Conservation (phyloP, 441 rosid species). For the Iberis amara region DNA sequence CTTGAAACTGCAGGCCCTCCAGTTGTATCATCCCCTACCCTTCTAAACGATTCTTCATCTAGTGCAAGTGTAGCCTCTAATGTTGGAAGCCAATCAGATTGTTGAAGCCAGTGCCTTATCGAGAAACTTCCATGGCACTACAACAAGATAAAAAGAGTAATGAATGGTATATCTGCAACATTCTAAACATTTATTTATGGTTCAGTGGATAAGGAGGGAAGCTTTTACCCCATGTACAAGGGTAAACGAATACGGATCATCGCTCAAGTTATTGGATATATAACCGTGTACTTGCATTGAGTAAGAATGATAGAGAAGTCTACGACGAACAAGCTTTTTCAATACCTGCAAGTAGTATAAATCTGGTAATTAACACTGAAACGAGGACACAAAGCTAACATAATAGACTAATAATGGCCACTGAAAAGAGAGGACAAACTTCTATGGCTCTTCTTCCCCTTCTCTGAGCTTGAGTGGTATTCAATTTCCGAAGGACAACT, state of each 20-base stretch:
- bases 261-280: constrained; percentile 38
- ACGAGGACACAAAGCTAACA: constrained; percentile 3
- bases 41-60: constrained; percentile 85
- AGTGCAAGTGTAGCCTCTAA: constrained; percentile 89
- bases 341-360: constrained; percentile 50
- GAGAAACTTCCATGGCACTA: constrained; percentile 97
- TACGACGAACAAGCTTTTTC: constrained; percentile 74
- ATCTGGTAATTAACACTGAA: neutral
- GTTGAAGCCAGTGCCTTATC: constrained; percentile 92
- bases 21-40: constrained; percentile 87
- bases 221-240: constrained; percentile 81
- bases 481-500: constrained; percentile 75
- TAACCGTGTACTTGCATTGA: constrained; percentile 94
- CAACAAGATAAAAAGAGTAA: constrained; percentile 18
- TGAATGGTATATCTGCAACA: neutral
- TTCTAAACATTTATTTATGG: neutral
- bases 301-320: constrained; percentile 81
- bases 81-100: constrained; percentile 90
- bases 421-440: constrained; percentile 36
- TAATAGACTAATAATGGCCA: neutral
- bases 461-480: constrained; percentile 68
- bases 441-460: constrained; percentile 88
- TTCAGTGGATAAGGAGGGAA: constrained; percentile 7
- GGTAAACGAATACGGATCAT: constrained; percentile 49
- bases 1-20: constrained; percentile 95